Evolutionary conservation across 2,329 filamentous ascomycete genomes (phyloP).

Genomic region (Fusarium sp.): DNA sequence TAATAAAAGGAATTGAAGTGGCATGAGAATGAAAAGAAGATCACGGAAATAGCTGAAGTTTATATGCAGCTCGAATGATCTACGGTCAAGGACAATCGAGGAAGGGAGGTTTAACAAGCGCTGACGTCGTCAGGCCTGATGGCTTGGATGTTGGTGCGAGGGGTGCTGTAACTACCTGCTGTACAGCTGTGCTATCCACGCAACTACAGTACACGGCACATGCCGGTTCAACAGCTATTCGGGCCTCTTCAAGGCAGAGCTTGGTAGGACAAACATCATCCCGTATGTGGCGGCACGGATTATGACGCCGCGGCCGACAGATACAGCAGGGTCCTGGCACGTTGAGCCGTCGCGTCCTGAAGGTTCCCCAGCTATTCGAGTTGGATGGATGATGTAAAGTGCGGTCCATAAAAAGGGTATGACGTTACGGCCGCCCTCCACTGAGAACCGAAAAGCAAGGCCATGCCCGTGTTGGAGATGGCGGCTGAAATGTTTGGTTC

Average conservation of each 20-base stretch:
- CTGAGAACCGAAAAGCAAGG: slow-evolving; percentile 1
- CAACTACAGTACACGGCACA: not conserved
- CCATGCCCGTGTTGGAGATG: not conserved
- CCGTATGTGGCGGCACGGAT: slow-evolving; percentile 27
- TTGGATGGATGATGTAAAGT: slow-evolving; percentile 34
- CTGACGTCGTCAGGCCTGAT: slow-evolving; percentile 34
- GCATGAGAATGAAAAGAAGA: not conserved
- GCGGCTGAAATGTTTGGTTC: not conserved
- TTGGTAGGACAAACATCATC: slow-evolving; percentile 7
- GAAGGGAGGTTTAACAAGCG: slow-evolving; percentile 9
- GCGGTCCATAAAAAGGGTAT: slow-evolving; percentile 19
- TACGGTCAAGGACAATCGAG: slow-evolving; percentile 8
- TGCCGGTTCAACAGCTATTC: not conserved
- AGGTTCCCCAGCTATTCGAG: not conserved
- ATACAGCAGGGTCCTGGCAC: slow-evolving; percentile 13
- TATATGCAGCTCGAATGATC: slow-evolving; percentile 30
- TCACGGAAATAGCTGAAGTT: slow-evolving; percentile 26
- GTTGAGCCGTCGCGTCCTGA: not conserved
- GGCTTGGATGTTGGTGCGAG: slow-evolving; percentile 5
- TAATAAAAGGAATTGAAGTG: slow-evolving; percentile 4
- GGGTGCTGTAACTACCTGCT: not conserved
- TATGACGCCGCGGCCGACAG: slow-evolving; percentile 35
- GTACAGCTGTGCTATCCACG: not conserved
- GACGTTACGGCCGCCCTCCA: slow-evolving; percentile 26
- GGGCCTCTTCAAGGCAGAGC: slow-evolving; percentile 12